phyloP scores from a whole-genome alignment of 305 asterid genomes.

The Striga hermonthica region DNA sequence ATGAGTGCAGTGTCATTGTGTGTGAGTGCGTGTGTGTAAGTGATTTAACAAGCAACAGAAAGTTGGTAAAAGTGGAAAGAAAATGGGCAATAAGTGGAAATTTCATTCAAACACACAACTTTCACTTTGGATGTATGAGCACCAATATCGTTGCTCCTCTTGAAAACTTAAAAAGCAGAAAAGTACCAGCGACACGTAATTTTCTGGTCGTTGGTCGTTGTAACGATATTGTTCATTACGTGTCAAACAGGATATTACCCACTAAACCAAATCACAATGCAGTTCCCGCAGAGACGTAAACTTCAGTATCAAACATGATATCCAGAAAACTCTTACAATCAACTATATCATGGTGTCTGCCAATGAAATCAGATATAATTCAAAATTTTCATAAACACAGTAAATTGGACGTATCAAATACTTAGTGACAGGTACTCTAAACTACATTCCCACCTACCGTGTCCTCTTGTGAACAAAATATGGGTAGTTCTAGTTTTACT shows the following conservation, averaged over 20 bases:
- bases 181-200: not conserved
- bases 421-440: not conserved
- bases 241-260: not conserved
- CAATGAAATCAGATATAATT: not conserved
- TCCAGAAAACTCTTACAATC: not conserved
- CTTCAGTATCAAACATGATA: not conserved
- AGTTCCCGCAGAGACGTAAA: not conserved
- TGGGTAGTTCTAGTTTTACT: not conserved
- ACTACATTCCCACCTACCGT: not conserved
- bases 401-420: not conserved
- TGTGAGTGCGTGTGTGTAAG: no score
- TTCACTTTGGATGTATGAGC: not conserved
- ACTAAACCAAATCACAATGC: not conserved
- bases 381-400: no score
- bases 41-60: no score
- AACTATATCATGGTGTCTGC: not conserved
- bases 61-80: no score
- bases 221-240: not conserved
- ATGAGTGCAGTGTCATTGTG: not conserved
- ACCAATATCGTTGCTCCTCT: not conserved
- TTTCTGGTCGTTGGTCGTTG: not conserved
- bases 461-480: not conserved
- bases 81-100: not conserved
- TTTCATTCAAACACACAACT: not conserved
- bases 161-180: not conserved